Evolutionary conservation across 169 alveolate genomes (phyloP), one percentile per base, ranked within the genome.

Genomic region (Miamiensis avidus): DNA sequence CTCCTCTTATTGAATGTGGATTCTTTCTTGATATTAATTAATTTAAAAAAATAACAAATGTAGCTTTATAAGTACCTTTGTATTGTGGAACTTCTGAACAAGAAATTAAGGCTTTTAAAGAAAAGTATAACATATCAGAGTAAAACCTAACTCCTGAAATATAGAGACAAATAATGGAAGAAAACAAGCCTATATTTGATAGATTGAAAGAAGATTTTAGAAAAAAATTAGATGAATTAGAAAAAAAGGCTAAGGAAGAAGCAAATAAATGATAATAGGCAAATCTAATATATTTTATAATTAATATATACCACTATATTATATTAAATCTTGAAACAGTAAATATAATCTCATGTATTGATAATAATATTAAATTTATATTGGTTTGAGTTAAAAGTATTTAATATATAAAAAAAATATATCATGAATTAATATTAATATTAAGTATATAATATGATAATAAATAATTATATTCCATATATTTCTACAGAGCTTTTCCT

Each of bases 1-100:
- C 84, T 29, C 84, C 84, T 49, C 33, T 79, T 34, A 34, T 79
- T 31, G 75, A 79, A 34, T 69, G 64, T 29, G 84, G 76, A 27
- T 79, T 79, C 30, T 79, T 79, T 34, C 64, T 79, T 28, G 84
- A 79, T 79, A 79, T 79, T 1, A 49, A 79, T 25, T 49, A 34
- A 79, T 79, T 79, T 31, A 79, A 74, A 79, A 79, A 79, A 49
- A 79, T 79, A 1, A 34, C 75, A 28, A 79, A 79, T 79, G 75
- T 79, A 29, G 29, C 76, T n/a, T n/a, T 79, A 1, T 32, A 79
- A 79, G 49, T 79, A 49, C 84, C 84, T 29, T 76, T 79, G 27
- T 79, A 49, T n/a, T 79, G 84, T 64, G 84, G 84, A 29, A 79
- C 84, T 72, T 34, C 84, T 28, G 84, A 79, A 79, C 64, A 79